phyloP scores from a whole-genome alignment of 768 basidiomycete species.

The Lactifluus subvellereus region DNA sequence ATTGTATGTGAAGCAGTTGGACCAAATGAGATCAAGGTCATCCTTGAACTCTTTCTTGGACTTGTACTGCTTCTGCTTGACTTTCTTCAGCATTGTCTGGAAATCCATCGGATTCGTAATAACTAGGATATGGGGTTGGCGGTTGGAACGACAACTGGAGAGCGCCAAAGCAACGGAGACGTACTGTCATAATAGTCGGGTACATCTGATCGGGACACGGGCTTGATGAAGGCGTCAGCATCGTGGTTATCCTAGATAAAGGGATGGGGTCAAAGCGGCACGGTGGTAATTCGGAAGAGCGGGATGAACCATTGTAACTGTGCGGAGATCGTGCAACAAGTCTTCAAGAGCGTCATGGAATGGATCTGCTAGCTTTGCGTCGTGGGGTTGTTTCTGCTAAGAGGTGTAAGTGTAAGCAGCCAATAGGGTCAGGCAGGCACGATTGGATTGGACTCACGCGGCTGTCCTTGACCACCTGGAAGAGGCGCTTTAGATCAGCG shows the following conservation, averaged over 20 bases:
- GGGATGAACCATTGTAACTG: conserved; percentile 55
- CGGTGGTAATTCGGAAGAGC: conserved; percentile 29
- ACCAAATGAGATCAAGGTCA: conserved; percentile 96
- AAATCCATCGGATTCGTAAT: conserved; percentile 96
- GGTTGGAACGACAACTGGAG: background rate
- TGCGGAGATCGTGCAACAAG: conserved; percentile 78
- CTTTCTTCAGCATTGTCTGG: conserved; percentile 86
- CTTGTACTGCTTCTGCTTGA: conserved; percentile 89
- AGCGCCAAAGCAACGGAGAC: conserved; percentile 28
- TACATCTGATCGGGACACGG: conserved; percentile 83
- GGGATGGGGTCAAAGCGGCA: conserved; percentile 25
- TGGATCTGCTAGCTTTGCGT: conserved; percentile 71
- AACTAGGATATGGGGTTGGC: conserved; percentile 43
- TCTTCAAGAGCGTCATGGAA: conserved; percentile 95
- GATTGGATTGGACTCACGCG: conserved; percentile 53
- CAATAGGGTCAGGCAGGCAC: conserved; percentile 15
- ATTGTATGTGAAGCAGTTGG: conserved; percentile 91
- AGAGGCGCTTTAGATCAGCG: conserved; percentile 72
- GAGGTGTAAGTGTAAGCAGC: conserved; percentile 27
- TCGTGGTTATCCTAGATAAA: conserved; percentile 69
- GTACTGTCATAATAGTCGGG: conserved; percentile 91
- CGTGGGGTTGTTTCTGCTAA: conserved; percentile 42
- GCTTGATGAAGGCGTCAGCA: conserved; percentile 89
- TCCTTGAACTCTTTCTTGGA: conserved; percentile 90
- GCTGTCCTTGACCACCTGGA: conserved; percentile 81